Conservation (phyloP, 257 asterid genomes). For the Verbena officinalis region DNA sequence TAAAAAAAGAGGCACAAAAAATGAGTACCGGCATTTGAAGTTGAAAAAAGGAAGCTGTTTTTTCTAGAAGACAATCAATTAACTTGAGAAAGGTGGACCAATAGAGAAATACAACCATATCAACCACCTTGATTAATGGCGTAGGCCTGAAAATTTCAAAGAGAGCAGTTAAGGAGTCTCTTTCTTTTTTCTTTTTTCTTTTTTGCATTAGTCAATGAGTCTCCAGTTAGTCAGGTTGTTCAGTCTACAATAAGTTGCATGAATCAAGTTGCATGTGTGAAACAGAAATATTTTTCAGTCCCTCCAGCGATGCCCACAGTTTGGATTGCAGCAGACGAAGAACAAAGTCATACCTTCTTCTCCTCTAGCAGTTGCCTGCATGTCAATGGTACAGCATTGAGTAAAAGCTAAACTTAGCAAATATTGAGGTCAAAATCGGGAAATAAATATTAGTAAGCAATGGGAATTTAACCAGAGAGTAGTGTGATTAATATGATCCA, state of each 20-base stretch:
- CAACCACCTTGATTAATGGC: neutral
- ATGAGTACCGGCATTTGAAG: neutral
- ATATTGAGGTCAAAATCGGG: neutral
- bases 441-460: no score
- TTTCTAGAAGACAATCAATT: constrained; percentile 3
- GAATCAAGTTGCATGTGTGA: neutral
- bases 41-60: constrained; percentile 5
- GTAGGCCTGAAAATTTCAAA: neutral
- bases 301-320: constrained; percentile 92
- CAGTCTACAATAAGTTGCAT: neutral
- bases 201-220: constrained; percentile 5
- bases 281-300: constrained; percentile 39
- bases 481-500: no score
- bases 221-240: neutral
- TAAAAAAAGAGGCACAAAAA: neutral
- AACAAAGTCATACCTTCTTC: constrained; percentile 97
- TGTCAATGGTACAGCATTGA: neutral
- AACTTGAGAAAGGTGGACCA: neutral
- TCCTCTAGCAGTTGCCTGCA: constrained; percentile 93
- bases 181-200: no score
- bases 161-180: constrained; percentile 1
- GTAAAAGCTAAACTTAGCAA: neutral
- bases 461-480: neutral
- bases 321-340: constrained; percentile 97
- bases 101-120: neutral